Evolutionary conservation across 352 stramenopile genomes (phyloP).

Genomic region (Globisporangium echinulatum): DNA sequence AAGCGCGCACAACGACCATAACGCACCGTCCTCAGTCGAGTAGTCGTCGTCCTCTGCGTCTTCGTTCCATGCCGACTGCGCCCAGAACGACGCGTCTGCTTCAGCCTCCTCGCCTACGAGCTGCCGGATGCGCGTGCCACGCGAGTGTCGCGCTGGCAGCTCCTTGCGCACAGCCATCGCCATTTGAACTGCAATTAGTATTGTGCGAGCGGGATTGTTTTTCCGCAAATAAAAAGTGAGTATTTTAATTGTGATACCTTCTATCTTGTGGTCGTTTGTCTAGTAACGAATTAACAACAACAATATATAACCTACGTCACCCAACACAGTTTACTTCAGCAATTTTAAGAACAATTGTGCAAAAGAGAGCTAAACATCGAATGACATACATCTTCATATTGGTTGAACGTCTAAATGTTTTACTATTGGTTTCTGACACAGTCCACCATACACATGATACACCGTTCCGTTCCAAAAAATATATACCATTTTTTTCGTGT

Average conservation of each 20-base stretch:
- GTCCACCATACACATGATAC: too few relatives aligned
- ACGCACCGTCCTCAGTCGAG: constrained; percentile 76
- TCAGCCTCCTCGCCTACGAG: constrained; percentile 85
- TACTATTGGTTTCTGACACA: too few relatives aligned
- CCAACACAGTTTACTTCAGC: too few relatives aligned
- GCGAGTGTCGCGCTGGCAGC: constrained; percentile 58
- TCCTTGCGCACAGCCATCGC: constrained; percentile 17
- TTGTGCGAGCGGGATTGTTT: background rate
- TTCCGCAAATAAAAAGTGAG: background rate
- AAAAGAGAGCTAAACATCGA: too few relatives aligned
- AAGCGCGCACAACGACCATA: background rate
- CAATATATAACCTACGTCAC: too few relatives aligned
- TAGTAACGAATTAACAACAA: too few relatives aligned
- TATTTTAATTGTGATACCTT: background rate
- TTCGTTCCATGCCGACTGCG: constrained; percentile 79
- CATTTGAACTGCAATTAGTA: background rate
- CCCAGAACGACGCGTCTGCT: constrained; percentile 85
- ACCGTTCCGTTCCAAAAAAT: too few relatives aligned
- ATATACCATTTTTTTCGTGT: too few relatives aligned
- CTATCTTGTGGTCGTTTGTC: too few relatives aligned
- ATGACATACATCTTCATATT: too few relatives aligned
- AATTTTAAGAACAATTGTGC: too few relatives aligned
- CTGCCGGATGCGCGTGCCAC: constrained; percentile 73
- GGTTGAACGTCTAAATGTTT: too few relatives aligned
- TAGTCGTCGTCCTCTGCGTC: constrained; percentile 84